Base-by-base conservation (phyloP, 2,329 filamentous ascomycete species). In the Fusarium penzigii region DNA sequence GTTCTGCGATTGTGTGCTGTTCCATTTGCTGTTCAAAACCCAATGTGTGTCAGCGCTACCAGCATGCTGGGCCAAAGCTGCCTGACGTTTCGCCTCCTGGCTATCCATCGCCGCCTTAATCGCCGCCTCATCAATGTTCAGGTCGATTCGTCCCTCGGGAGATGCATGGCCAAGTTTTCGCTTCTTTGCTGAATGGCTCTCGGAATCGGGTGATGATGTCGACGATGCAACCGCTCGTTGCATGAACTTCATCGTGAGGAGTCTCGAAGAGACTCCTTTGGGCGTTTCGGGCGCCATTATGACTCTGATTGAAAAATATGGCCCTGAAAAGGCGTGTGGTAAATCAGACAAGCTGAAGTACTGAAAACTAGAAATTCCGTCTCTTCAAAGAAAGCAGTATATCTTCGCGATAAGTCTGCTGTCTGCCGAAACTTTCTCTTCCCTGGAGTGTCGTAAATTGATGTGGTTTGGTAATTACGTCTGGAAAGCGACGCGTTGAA, bases 201-300 rank as follows among this genome's bases (percentile, higher is more conserved):
- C 78, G 45, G 74, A 72, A 63, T 76, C 67, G 57, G 81, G 70
- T 53, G 75, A 75, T 16, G 65, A 73, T 34, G 76, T 75, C 45
- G 75, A 76, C 20, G 86, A 82, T 45, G 87, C 85, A 45, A 86
- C 88, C 57, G 89, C 89, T 65, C 92, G 84, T 78, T 96, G 92
- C 92, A 97, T 97, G 70, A 97, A 97, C 77, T 96, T 96, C 92
- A 96, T 97, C 38, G 89, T 92, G 67, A 95, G 80, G 44, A 97
- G 86, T 61, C 92, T 86, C 53, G 88, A 92, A 57, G 92, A 96
- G 85, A 95, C 92, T 42, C 79, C 80, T 72, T 82, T 82, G 43
- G 83, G 77, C 54, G 78, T 85, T 67, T 78, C 74, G 55, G 79
- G 73, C 62, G 79, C 72, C 70, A 80, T 79, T 44, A 9, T 60